Base-by-base conservation (phyloP, 1,284 basidiomycete species). In the Serendipita sp. region DNA sequence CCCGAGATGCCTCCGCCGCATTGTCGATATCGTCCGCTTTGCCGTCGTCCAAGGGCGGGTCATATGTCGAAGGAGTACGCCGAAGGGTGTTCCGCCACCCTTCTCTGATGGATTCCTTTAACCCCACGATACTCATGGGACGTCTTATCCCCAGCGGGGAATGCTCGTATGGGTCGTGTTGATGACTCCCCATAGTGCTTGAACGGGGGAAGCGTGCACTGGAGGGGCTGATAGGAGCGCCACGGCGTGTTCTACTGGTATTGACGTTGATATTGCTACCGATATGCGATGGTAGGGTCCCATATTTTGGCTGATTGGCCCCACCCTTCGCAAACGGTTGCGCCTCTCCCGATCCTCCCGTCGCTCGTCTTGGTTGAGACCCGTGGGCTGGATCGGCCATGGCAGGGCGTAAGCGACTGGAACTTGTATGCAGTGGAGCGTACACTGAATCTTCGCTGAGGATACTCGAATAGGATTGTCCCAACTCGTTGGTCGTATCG, bases 41-140 rank as follows among this genome's bases (percentile, higher is more conserved):
- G 22, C 69, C 62, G 29, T 65, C 62, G 15, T 72, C 70, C 47
- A 77, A 70, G 1, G 79, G 79, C 8, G 79, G 78, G 67, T 91
- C 88, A 66, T 91, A 91, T 0, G 86, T 80, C 1, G 87, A 85
- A 63, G 88, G 84, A 0, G 84, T 83, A 15, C 85, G 80, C 65
- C n/a, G 10, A 34, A 41, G 32, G 6, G 38, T 45, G 42, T 13
- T 30, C 34, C 41, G 62, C 50, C 62, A 60, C 53, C 34, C 29
- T 26, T 58, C 53, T 29, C 32, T n/a, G 53, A 58, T 30, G 10
- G 53, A 32, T 34, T 58, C 53, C 29, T 32, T 58, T 32, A 58
- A 32, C 26, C 53, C 53, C 12, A 35, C 26, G 10, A 58, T 32
- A 32, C 53, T 58, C 5, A 58, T 8, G 4, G 53, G 53, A 30